Conservation (phyloP, 1,139 yeast genomes). For the Diutina scorzettiae region DNA sequence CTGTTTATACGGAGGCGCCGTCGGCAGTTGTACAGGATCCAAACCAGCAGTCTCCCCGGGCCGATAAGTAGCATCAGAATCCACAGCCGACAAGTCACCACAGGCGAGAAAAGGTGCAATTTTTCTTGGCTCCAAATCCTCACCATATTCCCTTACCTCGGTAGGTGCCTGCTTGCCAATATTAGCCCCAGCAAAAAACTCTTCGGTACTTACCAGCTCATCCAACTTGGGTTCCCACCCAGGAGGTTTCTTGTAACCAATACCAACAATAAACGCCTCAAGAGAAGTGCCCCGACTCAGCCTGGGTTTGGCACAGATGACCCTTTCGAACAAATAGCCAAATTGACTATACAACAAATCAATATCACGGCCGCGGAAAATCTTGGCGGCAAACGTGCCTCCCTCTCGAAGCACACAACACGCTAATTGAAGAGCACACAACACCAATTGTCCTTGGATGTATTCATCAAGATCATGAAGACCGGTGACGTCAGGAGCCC, state of each 20-base stretch:
- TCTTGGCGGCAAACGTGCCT: slow-evolving; percentile 90
- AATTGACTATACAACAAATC: slow-evolving; percentile 84
- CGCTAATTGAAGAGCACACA: slow-evolving; percentile 84
- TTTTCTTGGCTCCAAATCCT: slow-evolving; percentile 42
- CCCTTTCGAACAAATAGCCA: slow-evolving; percentile 71
- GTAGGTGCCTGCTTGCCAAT: slow-evolving; percentile 43
- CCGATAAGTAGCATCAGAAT: slow-evolving; percentile 86
- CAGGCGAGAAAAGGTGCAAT: slow-evolving; percentile 89
- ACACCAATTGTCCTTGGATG: slow-evolving; percentile 85
- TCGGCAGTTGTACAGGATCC: slow-evolving; percentile 90
- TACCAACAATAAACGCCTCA: slow-evolving; percentile 88
- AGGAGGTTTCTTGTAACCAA: slow-evolving; percentile 69
- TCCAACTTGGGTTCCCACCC: slow-evolving; percentile 69
- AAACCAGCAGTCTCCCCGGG: slow-evolving; percentile 33
- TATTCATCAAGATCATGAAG: slow-evolving; percentile 93
- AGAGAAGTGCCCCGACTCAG: slow-evolving; percentile 88
- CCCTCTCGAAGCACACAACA: slow-evolving; percentile 81
- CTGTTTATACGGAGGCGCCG: slow-evolving; percentile 90
- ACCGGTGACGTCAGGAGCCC: slow-evolving; percentile 98
- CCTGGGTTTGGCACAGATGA: slow-evolving; percentile 91
- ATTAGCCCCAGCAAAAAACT: slow-evolving; percentile 58
- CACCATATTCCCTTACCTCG: slow-evolving; percentile 28
- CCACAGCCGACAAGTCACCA: slow-evolving; percentile 79
- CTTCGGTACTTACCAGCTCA: slow-evolving; percentile 57
- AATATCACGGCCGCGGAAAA: slow-evolving; percentile 90